A percentile compares a stretch with the other conserved stretches of the same genome.
Conservation (phyloP, 768 basidiomycete species). For the Rossbeevera mucosa region DNA sequence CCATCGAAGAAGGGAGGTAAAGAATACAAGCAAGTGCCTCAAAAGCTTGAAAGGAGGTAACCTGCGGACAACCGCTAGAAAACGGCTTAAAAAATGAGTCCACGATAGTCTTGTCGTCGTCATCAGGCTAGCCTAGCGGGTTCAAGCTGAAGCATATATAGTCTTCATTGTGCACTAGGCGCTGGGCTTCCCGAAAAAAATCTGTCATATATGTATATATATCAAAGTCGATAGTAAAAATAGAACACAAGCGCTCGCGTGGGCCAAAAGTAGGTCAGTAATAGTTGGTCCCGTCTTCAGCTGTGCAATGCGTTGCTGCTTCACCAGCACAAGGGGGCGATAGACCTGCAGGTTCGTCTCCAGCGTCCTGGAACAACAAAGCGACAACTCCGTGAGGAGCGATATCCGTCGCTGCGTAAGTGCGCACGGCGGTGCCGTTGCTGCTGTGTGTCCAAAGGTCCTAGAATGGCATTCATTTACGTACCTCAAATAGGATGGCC, state of each 20-base stretch:
- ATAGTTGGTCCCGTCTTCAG: slow-evolving; percentile 50
- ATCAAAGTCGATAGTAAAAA: background rate
- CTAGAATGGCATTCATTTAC: slow-evolving; percentile 37
- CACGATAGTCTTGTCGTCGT: background rate
- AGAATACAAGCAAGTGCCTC: background rate
- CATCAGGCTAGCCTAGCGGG: background rate
- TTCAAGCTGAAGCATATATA: background rate
- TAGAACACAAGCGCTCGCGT: background rate
- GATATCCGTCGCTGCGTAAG: slow-evolving; percentile 43
- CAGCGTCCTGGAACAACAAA: slow-evolving; percentile 58
- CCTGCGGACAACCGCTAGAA: background rate
- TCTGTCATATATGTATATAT: background rate
- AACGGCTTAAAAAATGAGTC: background rate
- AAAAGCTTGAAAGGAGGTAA: background rate
- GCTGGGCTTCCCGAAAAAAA: too few species aligned
- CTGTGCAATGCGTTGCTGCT: slow-evolving; percentile 49
- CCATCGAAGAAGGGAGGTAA: slow-evolving; percentile 5
- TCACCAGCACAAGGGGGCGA: slow-evolving; percentile 48
- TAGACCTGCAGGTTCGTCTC: slow-evolving; percentile 59
- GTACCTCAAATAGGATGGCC: too few species aligned
- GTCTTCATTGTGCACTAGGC: background rate
- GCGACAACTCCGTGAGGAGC: slow-evolving; percentile 65
- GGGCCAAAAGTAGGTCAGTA: slow-evolving; percentile 1
- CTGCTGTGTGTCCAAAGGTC: slow-evolving; percentile 70
- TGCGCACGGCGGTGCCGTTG: slow-evolving; percentile 62